Evolutionary conservation across 108 stramenopile genomes (phyloP).

Genomic region (Cylindrotheca fusiformis): DNA sequence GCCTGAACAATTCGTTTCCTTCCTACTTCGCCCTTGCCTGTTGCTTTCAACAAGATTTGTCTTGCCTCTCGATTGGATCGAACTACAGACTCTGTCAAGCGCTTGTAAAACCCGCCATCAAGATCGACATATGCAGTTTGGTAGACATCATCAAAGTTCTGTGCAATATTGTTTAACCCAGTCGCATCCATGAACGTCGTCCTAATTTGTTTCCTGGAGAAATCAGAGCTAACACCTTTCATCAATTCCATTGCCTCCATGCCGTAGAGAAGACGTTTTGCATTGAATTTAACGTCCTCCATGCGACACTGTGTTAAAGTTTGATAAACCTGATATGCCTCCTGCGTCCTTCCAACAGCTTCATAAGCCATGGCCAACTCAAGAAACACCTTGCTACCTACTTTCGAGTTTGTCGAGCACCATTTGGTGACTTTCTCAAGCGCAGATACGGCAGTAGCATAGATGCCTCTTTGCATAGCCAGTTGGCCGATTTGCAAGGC

Average conservation of each 20-base stretch:
- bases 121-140: conserved; percentile 82
- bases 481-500: conserved; percentile 55
- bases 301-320: conserved; percentile 68
- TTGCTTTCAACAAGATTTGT: conserved; percentile 75
- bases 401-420: conserved; percentile 72
- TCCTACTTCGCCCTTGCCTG: conserved; percentile 53
- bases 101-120: conserved; percentile 68
- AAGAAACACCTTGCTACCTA: conserved; percentile 79
- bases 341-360: conserved; percentile 69
- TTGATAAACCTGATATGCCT: conserved; percentile 67
- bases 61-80: conserved; percentile 83
- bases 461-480: conserved; percentile 78
- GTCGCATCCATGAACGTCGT: conserved; percentile 87
- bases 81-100: conserved; percentile 81
- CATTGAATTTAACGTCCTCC: conserved; percentile 77
- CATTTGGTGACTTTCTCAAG: conserved; percentile 85
- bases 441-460: conserved; percentile 71
- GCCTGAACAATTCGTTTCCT: conserved; percentile 68
- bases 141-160: conserved; percentile 83
- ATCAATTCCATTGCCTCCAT: conserved; percentile 85
- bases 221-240: conserved; percentile 60
- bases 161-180: conserved; percentile 60
- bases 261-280: conserved; percentile 72
- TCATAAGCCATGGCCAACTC: conserved; percentile 91
- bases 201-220: conserved; percentile 52